Evolutionary conservation across 768 basidiomycete genomes (phyloP).

Genomic region (Vararia minispora): DNA sequence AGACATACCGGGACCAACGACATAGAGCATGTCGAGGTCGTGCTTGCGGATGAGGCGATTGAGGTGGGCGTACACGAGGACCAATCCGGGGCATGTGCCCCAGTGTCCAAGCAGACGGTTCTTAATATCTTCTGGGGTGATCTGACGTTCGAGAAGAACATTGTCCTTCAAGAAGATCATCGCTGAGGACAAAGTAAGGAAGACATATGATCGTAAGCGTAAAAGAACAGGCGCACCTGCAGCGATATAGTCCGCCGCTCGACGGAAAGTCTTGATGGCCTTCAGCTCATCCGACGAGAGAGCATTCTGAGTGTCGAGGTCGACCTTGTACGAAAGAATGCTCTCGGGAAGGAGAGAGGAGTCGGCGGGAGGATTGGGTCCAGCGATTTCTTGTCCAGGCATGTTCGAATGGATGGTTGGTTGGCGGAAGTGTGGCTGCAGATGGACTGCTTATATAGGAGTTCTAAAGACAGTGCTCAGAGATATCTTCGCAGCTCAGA

Average conservation of each 20-base stretch:
- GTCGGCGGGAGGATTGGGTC: constrained; percentile 61
- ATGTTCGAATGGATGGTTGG: constrained; percentile 24
- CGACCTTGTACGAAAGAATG: constrained; percentile 36
- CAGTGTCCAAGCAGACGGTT: constrained; percentile 72
- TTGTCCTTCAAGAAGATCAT: constrained; percentile 82
- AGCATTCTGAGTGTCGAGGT: constrained; percentile 34
- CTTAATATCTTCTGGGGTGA: constrained; percentile 67
- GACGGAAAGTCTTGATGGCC: constrained; percentile 40
- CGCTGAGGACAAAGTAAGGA: constrained; percentile 27
- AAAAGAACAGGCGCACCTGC: constrained; percentile 35
- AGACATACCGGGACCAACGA: constrained; percentile 62
- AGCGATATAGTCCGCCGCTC: constrained; percentile 60
- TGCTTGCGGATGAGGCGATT: constrained; percentile 42
- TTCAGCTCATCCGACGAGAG: constrained; percentile 41
- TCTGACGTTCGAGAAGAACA: constrained; percentile 47
- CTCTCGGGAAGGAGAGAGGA: constrained; percentile 54
- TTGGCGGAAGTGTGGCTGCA: too few species aligned
- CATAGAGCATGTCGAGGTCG: constrained; percentile 54
- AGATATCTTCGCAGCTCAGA: too few species aligned
- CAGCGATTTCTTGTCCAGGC: constrained; percentile 47
- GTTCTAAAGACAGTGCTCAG: too few species aligned
- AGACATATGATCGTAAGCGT: neutral
- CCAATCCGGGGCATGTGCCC: constrained; percentile 75
- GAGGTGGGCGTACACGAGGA: constrained; percentile 50
- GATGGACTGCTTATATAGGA: too few species aligned